Evolutionary conservation across 73 alveolate genomes (phyloP), one percentile per base, ranked within the genome.

Genomic region (Effrenium voratum): DNA sequence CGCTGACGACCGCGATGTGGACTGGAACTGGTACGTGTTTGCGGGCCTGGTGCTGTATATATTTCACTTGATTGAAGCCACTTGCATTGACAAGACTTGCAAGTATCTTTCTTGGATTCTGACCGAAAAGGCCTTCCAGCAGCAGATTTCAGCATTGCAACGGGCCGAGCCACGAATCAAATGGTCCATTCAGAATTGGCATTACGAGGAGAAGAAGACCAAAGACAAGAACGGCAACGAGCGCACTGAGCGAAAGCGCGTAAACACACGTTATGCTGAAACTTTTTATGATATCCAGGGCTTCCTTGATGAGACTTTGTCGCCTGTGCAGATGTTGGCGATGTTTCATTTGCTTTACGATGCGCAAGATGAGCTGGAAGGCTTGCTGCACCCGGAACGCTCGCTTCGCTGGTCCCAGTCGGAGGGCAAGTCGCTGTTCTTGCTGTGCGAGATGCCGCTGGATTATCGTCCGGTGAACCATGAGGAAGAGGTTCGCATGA

Each of bases 391-490:
- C 63, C 63, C 63, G 8, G 26, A 52, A 52, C 63, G 63, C 26
- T 52, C 63, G 19, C 63, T 19, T 19, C 63, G 63, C 19, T 52
- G 63, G 63, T 52, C 63, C 8, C 8, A 52, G 19, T 19, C 63
- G 19, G 19, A 70, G 46, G 19, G 47, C 47, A 32, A 5, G 47
- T 5, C 45, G 38, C 6, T 70, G 45, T 70, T 70, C 81, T 70
- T 70, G 46, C 81, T 70, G 2, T 70, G 81, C 47, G 81, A 70
- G 47, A 70, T 70, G 81, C 81, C 81, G 15, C 81, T 70, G 47
- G 81, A 26, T 4, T 70, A 26, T 32, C 81, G 38, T 36, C 81
- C 81, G 26, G 15, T 70, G 24, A 46, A 70, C 47, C 45, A 70
- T 28, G 45, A 70, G 3, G 81, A 70, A 32, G 81, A 70, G 46